A percentile compares a stretch with the other conserved stretches of the same genome.
phyloP scores from a whole-genome alignment of 2,329 filamentous ascomycete genomes.

The Colletotrichum falcatum region DNA sequence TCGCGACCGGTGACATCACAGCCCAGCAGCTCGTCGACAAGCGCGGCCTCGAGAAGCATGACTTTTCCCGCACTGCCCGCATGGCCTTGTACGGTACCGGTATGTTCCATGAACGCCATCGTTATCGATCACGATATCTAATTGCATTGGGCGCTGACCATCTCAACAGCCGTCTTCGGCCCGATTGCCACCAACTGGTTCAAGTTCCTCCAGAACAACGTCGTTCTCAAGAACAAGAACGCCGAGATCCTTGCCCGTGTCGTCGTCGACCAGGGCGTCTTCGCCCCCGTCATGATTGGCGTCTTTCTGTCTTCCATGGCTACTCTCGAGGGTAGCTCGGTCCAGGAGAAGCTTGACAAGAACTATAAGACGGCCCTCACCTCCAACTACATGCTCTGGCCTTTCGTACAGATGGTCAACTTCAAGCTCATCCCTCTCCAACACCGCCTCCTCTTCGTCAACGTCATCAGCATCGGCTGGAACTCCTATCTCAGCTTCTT shows the following conservation, averaged over 20 bases:
- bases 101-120: conserved; percentile 52
- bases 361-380: conserved; percentile 79
- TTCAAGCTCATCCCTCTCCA: conserved; percentile 89
- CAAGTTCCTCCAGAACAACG: conserved; percentile 77
- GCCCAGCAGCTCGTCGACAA: conserved; percentile 93
- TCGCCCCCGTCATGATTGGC: conserved; percentile 86
- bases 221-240: conserved; percentile 73
- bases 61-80: conserved; percentile 76
- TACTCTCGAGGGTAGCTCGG: conserved; percentile 75
- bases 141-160: neutral
- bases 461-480: conserved; percentile 78
- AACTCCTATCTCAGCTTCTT: conserved; percentile 74
- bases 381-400: conserved; percentile 92
- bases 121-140: neutral
- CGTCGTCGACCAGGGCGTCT: conserved; percentile 82
- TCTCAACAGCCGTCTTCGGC: conserved; percentile 77
- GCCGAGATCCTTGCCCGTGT: conserved; percentile 84
- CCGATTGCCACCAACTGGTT: conserved; percentile 91
- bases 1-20: conserved; percentile 89
- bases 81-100: conserved; percentile 86
- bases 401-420: conserved; percentile 85
- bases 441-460: conserved; percentile 87
- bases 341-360: conserved; percentile 75
- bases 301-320: conserved; percentile 89
- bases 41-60: conserved; percentile 81